These are phyloP conservation scores for Pyrenochaeta sp. DNA, from an alignment of 2,329 filamentous ascomycete genomes.

Conservation along the genomic window DNA sequence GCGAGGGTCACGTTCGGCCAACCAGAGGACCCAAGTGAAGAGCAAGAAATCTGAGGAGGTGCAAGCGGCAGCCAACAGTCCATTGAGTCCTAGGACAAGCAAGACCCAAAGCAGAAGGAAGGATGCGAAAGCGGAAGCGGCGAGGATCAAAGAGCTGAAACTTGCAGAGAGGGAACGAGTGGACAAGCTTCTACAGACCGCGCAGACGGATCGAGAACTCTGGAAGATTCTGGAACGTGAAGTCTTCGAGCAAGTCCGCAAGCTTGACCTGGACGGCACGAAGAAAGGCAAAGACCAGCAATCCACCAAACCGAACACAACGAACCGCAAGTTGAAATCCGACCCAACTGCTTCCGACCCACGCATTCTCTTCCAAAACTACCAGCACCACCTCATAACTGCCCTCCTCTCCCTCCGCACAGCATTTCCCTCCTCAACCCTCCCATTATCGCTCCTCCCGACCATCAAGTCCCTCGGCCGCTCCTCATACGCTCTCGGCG, in stretches of 20 bases:
- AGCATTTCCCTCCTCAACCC: slow-evolving; percentile 67
- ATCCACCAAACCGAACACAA: neutral
- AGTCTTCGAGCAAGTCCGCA: slow-evolving; percentile 69
- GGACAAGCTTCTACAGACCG: slow-evolving; percentile 62
- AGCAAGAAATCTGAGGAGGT: slow-evolving; percentile 9
- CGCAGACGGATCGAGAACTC: slow-evolving; percentile 68
- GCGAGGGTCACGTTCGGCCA: slow-evolving; percentile 2
- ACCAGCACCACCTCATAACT: slow-evolving; percentile 67
- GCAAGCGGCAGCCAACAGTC: neutral
- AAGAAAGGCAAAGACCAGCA: neutral
- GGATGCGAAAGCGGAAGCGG: slow-evolving; percentile 13
- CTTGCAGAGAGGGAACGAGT: slow-evolving; percentile 61
- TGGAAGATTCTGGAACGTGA: slow-evolving; percentile 73
- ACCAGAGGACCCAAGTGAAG: slow-evolving; percentile 5
- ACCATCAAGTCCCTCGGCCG: slow-evolving; percentile 73
- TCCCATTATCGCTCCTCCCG: slow-evolving; percentile 70
- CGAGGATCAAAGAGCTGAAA: slow-evolving; percentile 20
- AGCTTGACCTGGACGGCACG: slow-evolving; percentile 60
- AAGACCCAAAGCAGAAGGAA: slow-evolving; percentile 13
- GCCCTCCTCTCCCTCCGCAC: slow-evolving; percentile 66
- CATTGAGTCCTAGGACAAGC: slow-evolving; percentile 7
- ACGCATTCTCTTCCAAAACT: slow-evolving; percentile 69
- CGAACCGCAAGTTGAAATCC: neutral
- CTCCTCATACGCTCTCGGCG: slow-evolving; percentile 75
- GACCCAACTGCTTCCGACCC: neutral